A percentile compares a stretch with the other conserved stretches of the same genome.
These are phyloP conservation scores for Neurospora sp. DNA, from an alignment of 2,329 filamentous ascomycete genomes.

Conservation along the genomic window DNA sequence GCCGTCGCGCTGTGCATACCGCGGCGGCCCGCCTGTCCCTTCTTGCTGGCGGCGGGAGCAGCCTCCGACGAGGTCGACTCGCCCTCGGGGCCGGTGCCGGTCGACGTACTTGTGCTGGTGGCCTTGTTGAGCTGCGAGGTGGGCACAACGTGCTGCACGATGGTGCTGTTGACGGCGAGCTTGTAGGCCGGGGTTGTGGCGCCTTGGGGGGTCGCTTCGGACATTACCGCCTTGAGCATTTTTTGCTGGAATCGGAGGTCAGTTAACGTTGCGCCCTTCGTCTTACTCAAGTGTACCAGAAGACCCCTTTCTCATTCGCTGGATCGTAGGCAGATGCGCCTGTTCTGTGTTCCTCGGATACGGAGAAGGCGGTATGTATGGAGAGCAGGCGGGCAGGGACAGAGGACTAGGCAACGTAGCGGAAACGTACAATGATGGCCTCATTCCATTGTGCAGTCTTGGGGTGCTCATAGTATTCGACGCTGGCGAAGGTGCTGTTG, in stretches of 20 bases:
- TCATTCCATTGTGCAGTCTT: slow-evolving; percentile 86
- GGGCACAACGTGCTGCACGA: slow-evolving; percentile 82
- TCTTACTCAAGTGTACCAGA: slow-evolving; percentile 7
- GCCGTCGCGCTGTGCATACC: slow-evolving; percentile 85
- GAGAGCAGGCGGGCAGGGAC: neutral
- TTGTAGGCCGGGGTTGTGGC: slow-evolving; percentile 63
- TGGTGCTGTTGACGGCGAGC: slow-evolving; percentile 95
- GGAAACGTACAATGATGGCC: slow-evolving; percentile 67
- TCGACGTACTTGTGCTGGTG: slow-evolving; percentile 35
- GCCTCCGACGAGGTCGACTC: slow-evolving; percentile 37
- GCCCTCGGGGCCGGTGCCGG: slow-evolving; percentile 36
- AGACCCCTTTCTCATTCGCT: neutral
- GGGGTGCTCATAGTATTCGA: slow-evolving; percentile 76
- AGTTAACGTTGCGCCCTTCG: neutral
- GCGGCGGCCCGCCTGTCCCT: slow-evolving; percentile 68
- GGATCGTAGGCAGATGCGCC: neutral
- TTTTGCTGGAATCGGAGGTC: slow-evolving; percentile 45
- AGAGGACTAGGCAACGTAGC: neutral
- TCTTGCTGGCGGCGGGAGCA: slow-evolving; percentile 44
- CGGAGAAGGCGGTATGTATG: neutral
- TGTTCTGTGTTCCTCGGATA: neutral
- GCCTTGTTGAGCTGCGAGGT: slow-evolving; percentile 54
- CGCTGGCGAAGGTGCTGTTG: slow-evolving; percentile 61
- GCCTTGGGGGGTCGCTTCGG: slow-evolving; percentile 54
- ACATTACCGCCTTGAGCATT: slow-evolving; percentile 68